Evolutionary conservation across 495 filamentous ascomycete species (phyloP).

Genomic region (Lasiosphaeriaceae sp.): DNA sequence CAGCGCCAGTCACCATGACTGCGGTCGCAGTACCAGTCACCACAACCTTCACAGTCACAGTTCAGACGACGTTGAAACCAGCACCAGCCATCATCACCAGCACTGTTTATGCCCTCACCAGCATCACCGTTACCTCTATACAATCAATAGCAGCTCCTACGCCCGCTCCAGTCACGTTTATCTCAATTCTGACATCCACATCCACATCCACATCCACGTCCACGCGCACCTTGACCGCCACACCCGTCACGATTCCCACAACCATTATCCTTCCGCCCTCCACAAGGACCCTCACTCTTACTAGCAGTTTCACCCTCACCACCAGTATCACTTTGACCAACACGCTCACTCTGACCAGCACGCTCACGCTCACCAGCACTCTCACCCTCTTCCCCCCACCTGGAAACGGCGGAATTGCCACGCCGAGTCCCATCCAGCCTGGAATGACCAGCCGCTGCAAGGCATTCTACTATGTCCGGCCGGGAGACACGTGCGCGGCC

Average conservation of each 20-base stretch:
- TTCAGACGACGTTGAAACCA: background rate
- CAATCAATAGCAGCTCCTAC: too few species aligned
- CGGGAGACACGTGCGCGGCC: constrained; percentile 13
- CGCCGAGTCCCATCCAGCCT: constrained; percentile 33
- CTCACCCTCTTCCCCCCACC: too few species aligned
- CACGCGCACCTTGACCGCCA: background rate
- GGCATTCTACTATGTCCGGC: constrained; percentile 35
- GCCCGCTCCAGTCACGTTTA: too few species aligned
- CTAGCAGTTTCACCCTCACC: background rate
- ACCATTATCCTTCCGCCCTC: background rate
- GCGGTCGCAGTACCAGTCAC: background rate
- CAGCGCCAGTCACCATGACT: background rate
- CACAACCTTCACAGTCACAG: background rate
- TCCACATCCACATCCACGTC: too few species aligned
- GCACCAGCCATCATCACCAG: too few species aligned
- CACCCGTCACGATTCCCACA: background rate
- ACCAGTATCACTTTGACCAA: too few species aligned
- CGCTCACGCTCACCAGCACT: background rate
- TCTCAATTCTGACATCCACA: too few species aligned
- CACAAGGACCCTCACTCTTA: background rate
- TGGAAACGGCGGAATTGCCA: constrained; percentile 14
- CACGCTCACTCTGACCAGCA: too few species aligned
- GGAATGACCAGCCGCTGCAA: constrained; percentile 43
- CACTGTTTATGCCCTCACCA: too few species aligned
- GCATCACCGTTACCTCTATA: too few species aligned